Evolutionary conservation across 805 yeast genomes (phyloP).

Genomic region (Kluyveromyces siamensis): DNA sequence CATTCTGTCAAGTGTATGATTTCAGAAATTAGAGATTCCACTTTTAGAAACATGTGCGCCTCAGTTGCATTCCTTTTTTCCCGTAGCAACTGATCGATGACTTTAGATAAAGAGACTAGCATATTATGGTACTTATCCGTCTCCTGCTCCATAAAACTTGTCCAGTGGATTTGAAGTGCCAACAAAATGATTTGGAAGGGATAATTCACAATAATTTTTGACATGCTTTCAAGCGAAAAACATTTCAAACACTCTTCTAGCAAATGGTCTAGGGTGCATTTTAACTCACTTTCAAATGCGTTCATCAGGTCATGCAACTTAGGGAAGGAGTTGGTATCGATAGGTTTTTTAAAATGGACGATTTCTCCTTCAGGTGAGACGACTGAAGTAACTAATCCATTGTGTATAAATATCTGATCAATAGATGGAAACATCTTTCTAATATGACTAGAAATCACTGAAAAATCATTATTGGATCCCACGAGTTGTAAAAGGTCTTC

Average conservation of each 20-base stretch:
- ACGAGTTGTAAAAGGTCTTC: slow-evolving; percentile 80
- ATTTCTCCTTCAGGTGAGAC: slow-evolving; percentile 60
- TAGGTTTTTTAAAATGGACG: slow-evolving; percentile 34
- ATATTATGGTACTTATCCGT: background rate
- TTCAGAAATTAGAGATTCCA: slow-evolving; percentile 61
- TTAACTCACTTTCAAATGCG: slow-evolving; percentile 46
- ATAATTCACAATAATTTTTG: slow-evolving; percentile 22
- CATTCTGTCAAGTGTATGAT: slow-evolving; percentile 43
- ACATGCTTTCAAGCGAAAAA: slow-evolving; percentile 13
- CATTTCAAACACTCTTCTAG: slow-evolving; percentile 27
- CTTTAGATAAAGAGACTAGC: background rate
- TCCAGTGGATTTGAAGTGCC: slow-evolving; percentile 50
- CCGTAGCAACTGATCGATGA: background rate
- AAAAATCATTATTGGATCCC: slow-evolving; percentile 48
- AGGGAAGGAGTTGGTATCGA: slow-evolving; percentile 35
- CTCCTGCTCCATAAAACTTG: slow-evolving; percentile 17
- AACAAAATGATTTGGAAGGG: slow-evolving; percentile 54
- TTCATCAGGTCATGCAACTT: slow-evolving; percentile 54
- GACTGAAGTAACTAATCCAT: slow-evolving; percentile 36
- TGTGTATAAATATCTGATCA: slow-evolving; percentile 31
- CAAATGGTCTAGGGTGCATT: slow-evolving; percentile 35
- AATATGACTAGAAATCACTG: slow-evolving; percentile 46
- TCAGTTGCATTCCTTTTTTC: slow-evolving; percentile 5
- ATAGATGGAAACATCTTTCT: slow-evolving; percentile 68
- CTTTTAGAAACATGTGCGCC: slow-evolving; percentile 24